Conservation (phyloP, 2,329 filamentous ascomycete genomes). For the Lasiodiplodia hormozganensis region DNA sequence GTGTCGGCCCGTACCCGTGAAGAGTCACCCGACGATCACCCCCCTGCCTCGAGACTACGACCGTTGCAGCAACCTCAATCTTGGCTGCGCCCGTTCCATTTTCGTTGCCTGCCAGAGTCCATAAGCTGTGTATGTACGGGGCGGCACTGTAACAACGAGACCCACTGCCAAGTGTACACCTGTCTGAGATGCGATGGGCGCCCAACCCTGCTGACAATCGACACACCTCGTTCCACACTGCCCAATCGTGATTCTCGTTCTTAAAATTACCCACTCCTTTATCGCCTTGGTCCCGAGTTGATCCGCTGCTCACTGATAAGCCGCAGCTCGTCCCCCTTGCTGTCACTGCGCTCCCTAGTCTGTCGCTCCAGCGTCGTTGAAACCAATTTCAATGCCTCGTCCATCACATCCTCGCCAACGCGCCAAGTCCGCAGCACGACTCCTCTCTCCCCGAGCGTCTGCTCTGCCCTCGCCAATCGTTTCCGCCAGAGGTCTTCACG, state of each 20-base stretch:
- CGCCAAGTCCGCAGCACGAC: slow-evolving; percentile 77
- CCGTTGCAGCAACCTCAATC: slow-evolving; percentile 13
- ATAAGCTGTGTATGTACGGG: background rate
- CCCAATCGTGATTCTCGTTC: slow-evolving; percentile 20
- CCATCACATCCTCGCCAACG: slow-evolving; percentile 71
- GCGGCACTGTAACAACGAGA: slow-evolving; percentile 10
- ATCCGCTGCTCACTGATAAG: slow-evolving; percentile 24
- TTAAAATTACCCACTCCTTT: slow-evolving; percentile 27
- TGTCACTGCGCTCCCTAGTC: slow-evolving; percentile 25
- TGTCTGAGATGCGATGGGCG: slow-evolving; percentile 8
- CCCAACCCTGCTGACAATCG: slow-evolving; percentile 21
- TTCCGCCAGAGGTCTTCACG: slow-evolving; percentile 76
- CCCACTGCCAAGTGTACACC: slow-evolving; percentile 21
- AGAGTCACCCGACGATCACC: slow-evolving; percentile 16
- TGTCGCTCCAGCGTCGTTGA: slow-evolving; percentile 51
- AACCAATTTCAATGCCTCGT: slow-evolving; percentile 70
- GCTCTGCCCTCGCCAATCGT: slow-evolving; percentile 70
- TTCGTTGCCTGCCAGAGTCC: slow-evolving; percentile 13
- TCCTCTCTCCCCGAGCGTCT: slow-evolving; percentile 67
- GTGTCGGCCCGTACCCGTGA: slow-evolving; percentile 25
- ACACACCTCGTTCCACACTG: slow-evolving; percentile 16
- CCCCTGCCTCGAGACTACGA: slow-evolving; percentile 25
- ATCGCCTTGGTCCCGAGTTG: slow-evolving; percentile 18
- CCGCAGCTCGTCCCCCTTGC: slow-evolving; percentile 26
- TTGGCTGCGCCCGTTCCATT: slow-evolving; percentile 18